Evolutionary conservation across 345 rosid species (phyloP), one percentile per base, ranked within the genome.

Genomic region (Populus alba): DNA sequence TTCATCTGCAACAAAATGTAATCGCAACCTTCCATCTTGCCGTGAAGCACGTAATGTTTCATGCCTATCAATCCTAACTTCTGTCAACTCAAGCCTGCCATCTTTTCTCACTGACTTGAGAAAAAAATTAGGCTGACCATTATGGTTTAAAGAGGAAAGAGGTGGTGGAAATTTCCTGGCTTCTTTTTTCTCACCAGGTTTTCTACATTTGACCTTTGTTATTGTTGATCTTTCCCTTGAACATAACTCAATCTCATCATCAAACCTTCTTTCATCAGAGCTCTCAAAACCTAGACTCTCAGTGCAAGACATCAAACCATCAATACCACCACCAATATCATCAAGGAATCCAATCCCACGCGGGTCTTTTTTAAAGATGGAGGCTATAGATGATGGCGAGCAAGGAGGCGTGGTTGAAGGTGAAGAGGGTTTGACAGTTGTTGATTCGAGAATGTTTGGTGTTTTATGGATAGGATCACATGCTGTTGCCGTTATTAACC

Each of bases 231-330:
- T 38, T 10, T 13, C 55, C 47, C 69, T 62, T 5, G 51, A 74
- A 22, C 71, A 75, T 61, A 71, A 2, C 68, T 74, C 77, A 35
- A 49, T 66, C 59, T 78, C 81, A n/a, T 82, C 88, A 22, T 90
- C 91, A 27, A 76, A 82, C 75, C 77, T 81, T 18, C 85, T 87
- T 77, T 89, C 92, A 49, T 89, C 90, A 12, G 82, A 92, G 78
- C 98, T 94, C 90, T 94, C 98, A 61, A 90, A 92, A 75, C 98
- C 98, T 20, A 94, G 81, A 77, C 93, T 89, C 89, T 94, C 98
- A 3, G 97, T 94, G 70, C 97, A 94, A 13, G 92, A 90, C 91
- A 78, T 87, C 76, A 92, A 71, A 39, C 95, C 92, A 68, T 87
- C 82, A 71, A 81, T 82, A 8, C 81, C 88, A 0, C 88, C 88